Evolutionary conservation across 139 green algal genomes (phyloP), one percentile per base, ranked within the genome.

Genomic region (Picochlorum sp.): DNA sequence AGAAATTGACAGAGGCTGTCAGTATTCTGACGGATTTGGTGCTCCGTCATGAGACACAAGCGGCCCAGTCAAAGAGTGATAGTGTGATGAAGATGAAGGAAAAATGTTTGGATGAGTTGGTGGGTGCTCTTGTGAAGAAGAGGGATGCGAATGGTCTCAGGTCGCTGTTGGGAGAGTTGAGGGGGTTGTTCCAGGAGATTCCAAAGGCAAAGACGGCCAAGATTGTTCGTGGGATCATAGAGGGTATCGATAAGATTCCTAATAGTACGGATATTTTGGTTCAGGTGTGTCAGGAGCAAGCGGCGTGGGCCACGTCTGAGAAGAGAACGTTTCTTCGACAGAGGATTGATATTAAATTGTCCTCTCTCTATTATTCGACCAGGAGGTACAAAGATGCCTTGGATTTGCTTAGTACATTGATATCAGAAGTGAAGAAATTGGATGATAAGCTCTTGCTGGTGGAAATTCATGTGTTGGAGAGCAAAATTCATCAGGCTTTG

Each of bases 131-230:
- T 41, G 74, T 74, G 0, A 83, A 88, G 69, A 62, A 83, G 50
- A 47, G 78, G 3, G 84, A 95, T 49, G 86, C 87, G 1, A 28
- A 75, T 20, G 79, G 72, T 2, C 70, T 98, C 20, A 69, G 64
- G 34, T 51, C 74, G 21, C 80, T 99, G 38, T 79, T 99, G 8
- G 76, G 77, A 3, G 84, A 96, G 18, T 73, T 99, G 44, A 75
- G 90, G 38, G 76, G 80, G 2, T 85, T 94, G 49, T 99, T 98
- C 64, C 71, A 41, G 11, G 56, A 68, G 21, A 89, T 98, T 26
- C 88, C 94, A 18, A 99, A 99, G 66, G 94, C 94, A 20, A 99
- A 98, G 74, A 98, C 94, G 3, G 94, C 94, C 34, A 98, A 98
- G 79, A 85, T 99, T 18, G 92, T 99, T 13, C 75, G 94, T 13